These are phyloP conservation scores for Musa troglodytarum DNA, from an alignment of 176 grass and related monocot species.

Conservation along the genomic window DNA sequence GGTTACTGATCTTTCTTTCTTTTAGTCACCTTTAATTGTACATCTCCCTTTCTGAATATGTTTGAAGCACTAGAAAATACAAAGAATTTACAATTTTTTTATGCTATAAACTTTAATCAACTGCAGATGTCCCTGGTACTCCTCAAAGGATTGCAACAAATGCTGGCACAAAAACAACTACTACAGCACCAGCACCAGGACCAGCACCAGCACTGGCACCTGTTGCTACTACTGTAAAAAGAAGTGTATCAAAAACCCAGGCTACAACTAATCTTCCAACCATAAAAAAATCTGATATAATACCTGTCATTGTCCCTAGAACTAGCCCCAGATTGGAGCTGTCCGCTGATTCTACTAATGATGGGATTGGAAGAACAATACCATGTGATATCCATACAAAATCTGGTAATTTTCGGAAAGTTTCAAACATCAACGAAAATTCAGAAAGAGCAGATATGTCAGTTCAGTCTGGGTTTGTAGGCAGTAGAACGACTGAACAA, in stretches of 20 bases:
- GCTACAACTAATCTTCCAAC: slow-evolving; percentile 45
- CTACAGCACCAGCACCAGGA: slow-evolving; percentile 43
- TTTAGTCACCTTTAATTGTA: slow-evolving; percentile 3
- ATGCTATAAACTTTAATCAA: slow-evolving; percentile 45
- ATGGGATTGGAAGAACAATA: slow-evolving; percentile 43
- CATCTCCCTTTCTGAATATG: slow-evolving; percentile 18
- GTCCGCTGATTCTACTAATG: slow-evolving; percentile 46
- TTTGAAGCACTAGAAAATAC: slow-evolving; percentile 23
- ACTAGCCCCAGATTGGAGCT: slow-evolving; percentile 63
- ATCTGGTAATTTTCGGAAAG: slow-evolving; percentile 41
- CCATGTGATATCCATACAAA: slow-evolving; percentile 47
- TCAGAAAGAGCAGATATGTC: slow-evolving; percentile 32
- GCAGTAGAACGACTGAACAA: slow-evolving; percentile 15
- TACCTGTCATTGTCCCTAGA: slow-evolving; percentile 76
- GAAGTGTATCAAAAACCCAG: slow-evolving; percentile 55
- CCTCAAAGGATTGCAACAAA: slow-evolving; percentile 60
- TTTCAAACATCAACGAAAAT: slow-evolving; percentile 33
- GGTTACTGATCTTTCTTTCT: slow-evolving; percentile 22
- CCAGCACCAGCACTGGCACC: slow-evolving; percentile 30
- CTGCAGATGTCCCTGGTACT: slow-evolving; percentile 39
- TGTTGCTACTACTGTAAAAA: slow-evolving; percentile 45
- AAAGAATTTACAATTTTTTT: slow-evolving; percentile 21
- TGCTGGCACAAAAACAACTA: slow-evolving; percentile 40
- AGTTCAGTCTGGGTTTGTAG: slow-evolving; percentile 6
- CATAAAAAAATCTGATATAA: slow-evolving; percentile 49